Conservation (phyloP, 352 stramenopile genomes). For the Pythium inflatum region DNA sequence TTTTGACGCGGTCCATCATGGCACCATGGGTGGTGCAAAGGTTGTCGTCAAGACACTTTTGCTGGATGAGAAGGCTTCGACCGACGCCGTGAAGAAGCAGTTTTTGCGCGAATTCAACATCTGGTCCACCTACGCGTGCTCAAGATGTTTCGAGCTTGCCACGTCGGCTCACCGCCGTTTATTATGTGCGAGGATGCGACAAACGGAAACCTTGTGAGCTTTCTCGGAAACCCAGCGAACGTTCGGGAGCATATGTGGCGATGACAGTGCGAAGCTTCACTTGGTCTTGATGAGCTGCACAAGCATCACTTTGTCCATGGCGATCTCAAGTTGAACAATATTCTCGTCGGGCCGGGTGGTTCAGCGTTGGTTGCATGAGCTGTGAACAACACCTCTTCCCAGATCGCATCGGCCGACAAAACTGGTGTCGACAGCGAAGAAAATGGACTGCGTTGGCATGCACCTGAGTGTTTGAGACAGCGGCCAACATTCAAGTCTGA, state of each 20-base stretch:
- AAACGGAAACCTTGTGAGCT: constrained; percentile 2
- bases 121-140: constrained; percentile 29
- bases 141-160: constrained; percentile 29
- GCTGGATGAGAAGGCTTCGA: too few relatives aligned
- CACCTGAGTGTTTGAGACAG: constrained; percentile 1
- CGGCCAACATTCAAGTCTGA: neutral
- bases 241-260: constrained; percentile 15
- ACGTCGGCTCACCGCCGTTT: constrained; percentile 22
- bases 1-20: neutral
- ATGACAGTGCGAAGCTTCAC: constrained; percentile 33
- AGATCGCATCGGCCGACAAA: too few relatives aligned
- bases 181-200: constrained; percentile 17
- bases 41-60: too few relatives aligned
- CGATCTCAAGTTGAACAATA: constrained; percentile 70
- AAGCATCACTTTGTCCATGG: constrained; percentile 56
- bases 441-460: neutral
- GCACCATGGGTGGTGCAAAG: neutral
- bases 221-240: neutral
- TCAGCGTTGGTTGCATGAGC: too few relatives aligned
- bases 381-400: too few relatives aligned
- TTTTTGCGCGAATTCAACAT: constrained; percentile 20
- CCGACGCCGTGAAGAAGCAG: too few relatives aligned
- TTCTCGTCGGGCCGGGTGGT: constrained; percentile 29
- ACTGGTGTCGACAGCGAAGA: too few relatives aligned
- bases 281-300: constrained; percentile 63